Base-by-base conservation (phyloP, 108 stramenopile species). In the Skeletonema marinoi region DNA sequence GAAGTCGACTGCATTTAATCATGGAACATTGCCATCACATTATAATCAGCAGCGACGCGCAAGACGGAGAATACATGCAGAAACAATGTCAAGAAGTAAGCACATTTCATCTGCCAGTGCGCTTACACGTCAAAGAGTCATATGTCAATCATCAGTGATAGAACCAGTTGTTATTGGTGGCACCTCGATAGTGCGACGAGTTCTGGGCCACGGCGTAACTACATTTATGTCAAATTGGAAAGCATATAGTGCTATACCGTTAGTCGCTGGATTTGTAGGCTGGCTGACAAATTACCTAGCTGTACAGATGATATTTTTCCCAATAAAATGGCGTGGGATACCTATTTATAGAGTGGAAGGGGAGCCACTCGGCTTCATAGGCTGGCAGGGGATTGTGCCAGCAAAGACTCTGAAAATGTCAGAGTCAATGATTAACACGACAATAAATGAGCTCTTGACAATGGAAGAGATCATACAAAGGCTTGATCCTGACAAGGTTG, bases 281-380 rank as follows among this genome's bases (percentile, higher is more conserved):
- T 84, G 83, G 73, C 78, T 90, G 60, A 90, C 90, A 13, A 90
- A 90, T 82, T 89, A 70, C 33, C 75, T 86, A 6, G 85, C 85
- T 25, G 87, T 85, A 3, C 78, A 85, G 75, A 85, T 86, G 88
- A 86, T 87, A 14, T 87, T 87, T 60, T 87, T 70, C 56, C 87
- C 87, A 11, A 75, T 87, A 12, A 30, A 66, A 42, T 87, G 81
- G 83, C 68, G 80, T 7, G 87, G 87, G 42, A 25, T 87, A 25
- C 87, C 86, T 8, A 59, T 85, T 42, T 76, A 66, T 41, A 78
- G 38, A 58, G 73, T 78, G 16, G 86, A 87, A 62, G 86, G 83
- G 21, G 80, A 78, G 46, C 86, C 83, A 19, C 80, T 84, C 17
- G 83, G 84, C n/a, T 50, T 85, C 17, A 12, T 87, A 11, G 86